Evolutionary conservation across 495 filamentous ascomycete genomes (phyloP).

Genomic region (Penicillium daleae): DNA sequence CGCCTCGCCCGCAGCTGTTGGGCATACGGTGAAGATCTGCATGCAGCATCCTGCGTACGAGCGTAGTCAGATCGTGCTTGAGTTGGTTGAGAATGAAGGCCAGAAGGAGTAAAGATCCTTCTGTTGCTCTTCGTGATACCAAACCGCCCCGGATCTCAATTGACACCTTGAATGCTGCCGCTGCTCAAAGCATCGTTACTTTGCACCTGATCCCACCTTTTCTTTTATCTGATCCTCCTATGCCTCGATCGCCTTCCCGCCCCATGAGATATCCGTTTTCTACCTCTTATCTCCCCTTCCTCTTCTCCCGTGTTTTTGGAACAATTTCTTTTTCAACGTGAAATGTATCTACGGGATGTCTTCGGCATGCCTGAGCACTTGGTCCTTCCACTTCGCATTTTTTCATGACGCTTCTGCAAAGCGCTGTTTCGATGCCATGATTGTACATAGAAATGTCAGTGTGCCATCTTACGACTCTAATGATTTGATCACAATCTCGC

Average conservation of each 20-base stretch:
- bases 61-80: conserved; percentile 82
- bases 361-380: conserved; percentile 2
- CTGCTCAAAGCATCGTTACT: not conserved
- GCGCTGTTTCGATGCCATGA: conserved; percentile 24
- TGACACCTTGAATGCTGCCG: not conserved
- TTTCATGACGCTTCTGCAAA: conserved; percentile 5
- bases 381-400: conserved; percentile 5
- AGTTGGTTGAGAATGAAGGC: conserved; percentile 93
- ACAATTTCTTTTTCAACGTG: not conserved
- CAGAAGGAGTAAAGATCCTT: conserved; percentile 64
- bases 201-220: not conserved
- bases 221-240: not conserved
- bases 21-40: conserved; percentile 82
- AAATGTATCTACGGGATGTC: conserved; percentile 2
- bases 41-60: conserved; percentile 92
- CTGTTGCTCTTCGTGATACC: not conserved
- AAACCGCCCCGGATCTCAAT: not conserved
- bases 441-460: conserved; percentile 37
- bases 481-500: conserved; percentile 3
- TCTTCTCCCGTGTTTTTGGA: not conserved
- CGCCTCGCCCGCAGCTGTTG: conserved; percentile 21
- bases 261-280: too few relatives aligned
- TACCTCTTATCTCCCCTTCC: not conserved
- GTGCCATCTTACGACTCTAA: conserved; percentile 25
- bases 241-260: not conserved